phyloP scores from a whole-genome alignment of 441 rosid genomes.

The Populus hybrid region DNA sequence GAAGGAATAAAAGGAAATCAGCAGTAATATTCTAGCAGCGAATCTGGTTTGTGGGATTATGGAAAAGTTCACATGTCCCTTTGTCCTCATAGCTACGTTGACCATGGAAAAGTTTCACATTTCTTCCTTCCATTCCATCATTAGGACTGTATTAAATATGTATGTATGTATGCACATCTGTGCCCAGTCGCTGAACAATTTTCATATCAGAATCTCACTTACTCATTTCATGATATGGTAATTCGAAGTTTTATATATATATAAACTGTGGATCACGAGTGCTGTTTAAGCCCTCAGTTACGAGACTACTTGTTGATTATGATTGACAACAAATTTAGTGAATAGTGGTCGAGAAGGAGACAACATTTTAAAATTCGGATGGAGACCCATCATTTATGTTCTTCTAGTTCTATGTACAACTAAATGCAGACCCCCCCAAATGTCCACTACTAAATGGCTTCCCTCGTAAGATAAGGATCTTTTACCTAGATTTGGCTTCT shows the following conservation, averaged over 20 bases:
- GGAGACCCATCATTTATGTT: slow-evolving; percentile 16
- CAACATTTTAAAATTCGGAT: not conserved
- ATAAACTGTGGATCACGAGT: not conserved
- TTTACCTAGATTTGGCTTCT: not conserved
- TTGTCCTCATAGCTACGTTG: slow-evolving; percentile 26
- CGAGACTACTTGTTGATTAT: not conserved
- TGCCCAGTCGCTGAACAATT: not conserved
- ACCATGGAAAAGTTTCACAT: slow-evolving; percentile 8
- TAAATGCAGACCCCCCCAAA: slow-evolving; percentile 21
- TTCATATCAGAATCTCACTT: not conserved
- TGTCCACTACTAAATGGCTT: slow-evolving; percentile 8
- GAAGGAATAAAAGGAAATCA: slow-evolving; percentile 20
- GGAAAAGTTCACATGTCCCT: slow-evolving; percentile 18
- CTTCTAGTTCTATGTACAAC: slow-evolving; percentile 4
- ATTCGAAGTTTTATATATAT: too few species aligned
- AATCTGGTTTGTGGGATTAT: slow-evolving; percentile 25
- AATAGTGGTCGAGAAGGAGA: slow-evolving; percentile 1
- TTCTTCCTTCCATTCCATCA: not conserved
- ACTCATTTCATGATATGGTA: not conserved
- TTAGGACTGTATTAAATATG: not conserved
- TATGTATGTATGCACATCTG: not conserved
- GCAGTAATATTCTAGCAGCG: slow-evolving; percentile 15
- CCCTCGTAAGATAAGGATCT: not conserved
- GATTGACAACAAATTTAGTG: not conserved
- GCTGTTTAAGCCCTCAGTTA: not conserved